Percentiles rank a stretch among this genome's conserved stretches.
Evolutionary conservation across 2,329 filamentous ascomycete genomes (phyloP).

Genomic region (Biscogniauxia marginata): DNA sequence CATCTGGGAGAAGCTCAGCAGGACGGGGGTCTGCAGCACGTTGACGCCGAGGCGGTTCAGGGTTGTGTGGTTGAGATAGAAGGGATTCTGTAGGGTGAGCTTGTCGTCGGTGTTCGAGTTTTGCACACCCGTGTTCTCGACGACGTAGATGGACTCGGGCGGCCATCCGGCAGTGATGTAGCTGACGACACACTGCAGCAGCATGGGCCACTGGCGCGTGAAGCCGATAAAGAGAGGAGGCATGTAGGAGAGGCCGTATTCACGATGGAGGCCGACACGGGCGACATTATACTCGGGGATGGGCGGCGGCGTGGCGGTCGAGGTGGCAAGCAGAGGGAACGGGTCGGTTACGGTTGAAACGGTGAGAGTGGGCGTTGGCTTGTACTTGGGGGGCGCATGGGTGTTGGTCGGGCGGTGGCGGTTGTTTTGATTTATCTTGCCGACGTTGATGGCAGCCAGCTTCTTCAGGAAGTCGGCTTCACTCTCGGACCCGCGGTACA

Average conservation of each 20-base stretch:
- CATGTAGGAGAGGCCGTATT: constrained; percentile 28
- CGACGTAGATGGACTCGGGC: constrained; percentile 44
- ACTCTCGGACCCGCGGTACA: constrained; percentile 18
- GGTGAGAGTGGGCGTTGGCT: constrained; percentile 23
- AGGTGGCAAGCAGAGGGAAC: constrained; percentile 24
- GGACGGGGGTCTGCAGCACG: constrained; percentile 47
- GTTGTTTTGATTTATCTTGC: constrained; percentile 6
- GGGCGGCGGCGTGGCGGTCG: constrained; percentile 28
- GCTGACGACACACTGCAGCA: constrained; percentile 45
- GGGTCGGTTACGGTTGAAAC: constrained; percentile 24
- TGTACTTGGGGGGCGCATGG: constrained; percentile 29
- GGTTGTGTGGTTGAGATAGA: constrained; percentile 44
- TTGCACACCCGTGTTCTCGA: constrained; percentile 50
- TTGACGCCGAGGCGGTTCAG: constrained; percentile 36
- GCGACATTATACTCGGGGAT: constrained; percentile 37
- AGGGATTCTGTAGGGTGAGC: constrained; percentile 44
- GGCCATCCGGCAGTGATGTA: constrained; percentile 51
- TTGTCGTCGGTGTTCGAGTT: constrained; percentile 39
- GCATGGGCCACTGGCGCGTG: constrained; percentile 46
- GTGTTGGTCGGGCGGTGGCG: constrained; percentile 21
- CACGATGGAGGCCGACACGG: constrained; percentile 32
- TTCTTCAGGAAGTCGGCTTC: constrained; percentile 20
- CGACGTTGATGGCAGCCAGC: constrained; percentile 21
- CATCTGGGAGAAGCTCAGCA: constrained; percentile 52
- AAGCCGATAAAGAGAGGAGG: constrained; percentile 50